These are phyloP conservation scores for Psidium guajava DNA, from an alignment of 345 rosid genomes.

Conservation along the genomic window DNA sequence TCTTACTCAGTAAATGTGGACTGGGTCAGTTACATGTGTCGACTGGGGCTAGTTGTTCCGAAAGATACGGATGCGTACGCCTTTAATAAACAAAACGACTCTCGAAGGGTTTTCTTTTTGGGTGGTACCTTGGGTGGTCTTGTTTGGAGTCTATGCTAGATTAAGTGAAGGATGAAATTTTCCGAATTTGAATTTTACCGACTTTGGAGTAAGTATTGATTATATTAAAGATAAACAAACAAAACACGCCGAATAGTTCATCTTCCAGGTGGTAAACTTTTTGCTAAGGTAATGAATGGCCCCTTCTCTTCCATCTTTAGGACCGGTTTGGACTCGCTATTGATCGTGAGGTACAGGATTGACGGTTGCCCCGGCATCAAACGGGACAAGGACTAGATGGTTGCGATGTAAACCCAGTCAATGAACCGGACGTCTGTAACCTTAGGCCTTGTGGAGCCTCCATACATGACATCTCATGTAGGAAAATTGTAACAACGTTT, in stretches of 20 bases:
- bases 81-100: neutral
- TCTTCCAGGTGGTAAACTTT: too few species aligned
- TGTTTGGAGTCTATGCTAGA: neutral
- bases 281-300: too few species aligned
- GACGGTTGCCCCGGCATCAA: too few species aligned
- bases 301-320: too few species aligned
- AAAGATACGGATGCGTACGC: neutral
- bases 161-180: neutral
- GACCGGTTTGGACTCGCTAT: too few species aligned
- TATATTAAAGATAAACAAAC: neutral
- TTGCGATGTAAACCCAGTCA: too few species aligned
- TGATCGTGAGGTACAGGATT: too few species aligned
- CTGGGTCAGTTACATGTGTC: neutral
- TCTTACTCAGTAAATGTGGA: neutral
- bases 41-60: neutral
- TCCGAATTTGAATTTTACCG: neutral
- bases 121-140: neutral
- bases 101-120: neutral
- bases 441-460: neutral
- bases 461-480: neutral
- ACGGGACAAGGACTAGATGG: too few species aligned
- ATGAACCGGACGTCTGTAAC: neutral
- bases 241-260: neutral
- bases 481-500: neutral
- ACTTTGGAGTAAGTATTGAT: neutral